Base-by-base conservation (phyloP, 2,329 filamentous ascomycete species). In the Raffaelea arxii region DNA sequence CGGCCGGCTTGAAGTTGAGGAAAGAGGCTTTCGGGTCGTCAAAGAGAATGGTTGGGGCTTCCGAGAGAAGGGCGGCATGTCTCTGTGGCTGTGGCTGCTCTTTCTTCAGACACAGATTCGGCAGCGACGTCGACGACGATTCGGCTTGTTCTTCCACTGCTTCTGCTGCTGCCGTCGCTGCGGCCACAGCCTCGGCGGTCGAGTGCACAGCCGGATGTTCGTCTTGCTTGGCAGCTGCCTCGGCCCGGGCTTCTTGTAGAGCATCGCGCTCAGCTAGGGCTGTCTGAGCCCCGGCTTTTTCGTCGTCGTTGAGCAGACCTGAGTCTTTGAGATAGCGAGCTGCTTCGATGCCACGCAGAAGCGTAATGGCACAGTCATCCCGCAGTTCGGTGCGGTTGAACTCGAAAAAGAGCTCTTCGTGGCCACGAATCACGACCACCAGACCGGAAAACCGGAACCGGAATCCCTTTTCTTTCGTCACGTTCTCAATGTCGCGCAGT, bases 361-460 rank as follows among this genome's bases (percentile, higher is more conserved):
- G 64, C 5, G 85, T 94, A 25, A 94, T 78, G 2, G 84, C 80
- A 59, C 90, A 96, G 62, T 97, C 91, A 58, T 98, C 91, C 46
- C 92, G 81, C 48, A 82, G 74, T 27, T 89, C 89, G 2, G 77
- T 70, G 41, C 82, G 77, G 44, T 78, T 77, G 59, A 97, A 97
- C 61, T 98, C 91, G 58, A 98, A 97, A 63, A 97, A 97, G 1
- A 98, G 68, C 63, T 97, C 92, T 61, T 97, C 92, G 51, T 96
- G 88, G 0, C 90, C 92, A 45, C 85, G 82, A 53, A 98, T 94
- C 4, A 94, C 85, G n/a, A 97, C 71, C 0, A 95, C 88, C 36
- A 98, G 74, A 5, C 90, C 92, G 19, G 87, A 84, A 56, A 94
- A 96, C 6, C 89, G 87, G 56, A 94, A 86, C 1, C 90, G 80